These are phyloP conservation scores for Penicillium manginii DNA, from an alignment of 495 filamentous ascomycete species.

Conservation along the genomic window DNA sequence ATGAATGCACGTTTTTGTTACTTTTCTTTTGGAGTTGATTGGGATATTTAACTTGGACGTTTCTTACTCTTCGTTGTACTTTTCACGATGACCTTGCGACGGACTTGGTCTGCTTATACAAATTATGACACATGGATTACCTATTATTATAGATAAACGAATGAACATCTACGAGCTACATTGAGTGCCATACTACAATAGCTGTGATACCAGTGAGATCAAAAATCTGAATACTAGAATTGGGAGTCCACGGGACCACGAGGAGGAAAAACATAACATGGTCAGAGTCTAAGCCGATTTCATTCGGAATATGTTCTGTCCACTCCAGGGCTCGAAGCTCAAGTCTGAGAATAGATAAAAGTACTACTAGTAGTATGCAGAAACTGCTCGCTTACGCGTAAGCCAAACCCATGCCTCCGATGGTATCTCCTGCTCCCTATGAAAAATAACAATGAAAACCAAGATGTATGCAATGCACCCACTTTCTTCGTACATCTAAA, in stretches of 20 bases:
- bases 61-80: constrained; percentile 4
- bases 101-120: neutral
- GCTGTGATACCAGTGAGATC: neutral
- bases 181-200: neutral
- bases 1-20: neutral
- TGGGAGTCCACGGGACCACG: too few relatives aligned
- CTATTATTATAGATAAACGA: neutral
- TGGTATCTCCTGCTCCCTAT: constrained; percentile 17
- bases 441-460: constrained; percentile 5
- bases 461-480: constrained; percentile 21
- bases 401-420: constrained; percentile 22
- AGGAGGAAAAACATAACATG: neutral
- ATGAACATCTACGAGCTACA: neutral
- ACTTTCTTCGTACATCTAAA: constrained; percentile 7
- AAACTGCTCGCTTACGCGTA: constrained; percentile 9
- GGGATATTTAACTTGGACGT: neutral
- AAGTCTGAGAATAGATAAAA: neutral
- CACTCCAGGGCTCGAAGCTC: neutral
- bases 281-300: neutral
- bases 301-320: constrained; percentile 2
- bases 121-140: neutral
- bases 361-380: constrained; percentile 4
- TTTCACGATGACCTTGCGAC: constrained; percentile 4
- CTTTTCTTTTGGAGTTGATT: neutral
- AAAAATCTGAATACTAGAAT: too few relatives aligned